Conservation (phyloP, 805 yeast genomes). For the Monosporozyma siamensis region DNA sequence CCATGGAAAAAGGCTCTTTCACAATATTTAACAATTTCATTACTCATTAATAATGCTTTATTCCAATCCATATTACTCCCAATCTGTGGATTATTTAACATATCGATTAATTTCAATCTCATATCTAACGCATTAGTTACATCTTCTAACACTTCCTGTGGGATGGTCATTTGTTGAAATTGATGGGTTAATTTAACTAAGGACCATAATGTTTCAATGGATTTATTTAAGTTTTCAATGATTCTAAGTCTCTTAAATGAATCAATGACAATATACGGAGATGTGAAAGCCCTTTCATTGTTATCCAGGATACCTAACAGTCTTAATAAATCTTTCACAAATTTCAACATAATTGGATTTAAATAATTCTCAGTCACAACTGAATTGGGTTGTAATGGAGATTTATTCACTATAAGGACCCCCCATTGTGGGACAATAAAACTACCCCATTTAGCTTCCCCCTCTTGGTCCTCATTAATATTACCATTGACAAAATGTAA, state of each 20-base stretch:
- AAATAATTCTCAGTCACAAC: slow-evolving; percentile 37
- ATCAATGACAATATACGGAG: slow-evolving; percentile 57
- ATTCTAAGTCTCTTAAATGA: slow-evolving; percentile 52
- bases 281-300: slow-evolving; percentile 31
- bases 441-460: slow-evolving; percentile 18
- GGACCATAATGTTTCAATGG: slow-evolving; percentile 65
- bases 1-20: slow-evolving; percentile 82
- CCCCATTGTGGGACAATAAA: slow-evolving; percentile 86
- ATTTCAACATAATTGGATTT: slow-evolving; percentile 51
- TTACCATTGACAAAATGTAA: slow-evolving; percentile 26
- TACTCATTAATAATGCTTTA: slow-evolving; percentile 50
- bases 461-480: no score
- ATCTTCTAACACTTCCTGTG: slow-evolving; percentile 53
- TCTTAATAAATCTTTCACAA: slow-evolving; percentile 65
- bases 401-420: slow-evolving; percentile 40
- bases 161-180: slow-evolving; percentile 75
- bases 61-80: slow-evolving; percentile 34
- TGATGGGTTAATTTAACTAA: slow-evolving; percentile 58
- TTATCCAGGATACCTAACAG: slow-evolving; percentile 56
- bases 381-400: slow-evolving; percentile 21
- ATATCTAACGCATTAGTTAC: slow-evolving; percentile 43
- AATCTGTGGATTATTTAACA: slow-evolving; percentile 22
- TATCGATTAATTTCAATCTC: slow-evolving; percentile 26
- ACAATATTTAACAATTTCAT: slow-evolving; percentile 29
- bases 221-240: slow-evolving; percentile 46